phyloP scores from a whole-genome alignment of 1,284 basidiomycete genomes.

The Lignosus rhinocerotis region DNA sequence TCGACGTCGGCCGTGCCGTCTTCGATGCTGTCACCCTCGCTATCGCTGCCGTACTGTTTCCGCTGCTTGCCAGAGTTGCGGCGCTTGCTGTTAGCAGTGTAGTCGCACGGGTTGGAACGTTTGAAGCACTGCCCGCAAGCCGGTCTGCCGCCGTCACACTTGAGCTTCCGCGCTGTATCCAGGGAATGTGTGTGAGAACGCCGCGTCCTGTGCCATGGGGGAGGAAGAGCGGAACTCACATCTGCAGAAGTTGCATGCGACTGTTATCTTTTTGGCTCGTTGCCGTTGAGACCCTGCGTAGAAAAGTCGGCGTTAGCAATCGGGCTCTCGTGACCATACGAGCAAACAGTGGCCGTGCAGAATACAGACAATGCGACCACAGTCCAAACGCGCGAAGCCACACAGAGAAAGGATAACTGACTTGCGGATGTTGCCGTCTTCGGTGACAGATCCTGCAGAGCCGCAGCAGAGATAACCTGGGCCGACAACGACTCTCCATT shows the following conservation, averaged over 20 bases:
- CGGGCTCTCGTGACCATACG: neutral
- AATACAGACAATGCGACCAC: slow-evolving; percentile 10
- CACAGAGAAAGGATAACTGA: slow-evolving; percentile 23
- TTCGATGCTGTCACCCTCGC: slow-evolving; percentile 58
- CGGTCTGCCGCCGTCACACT: slow-evolving; percentile 79
- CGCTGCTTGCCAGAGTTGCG: slow-evolving; percentile 54
- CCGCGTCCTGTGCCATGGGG: slow-evolving; percentile 3
- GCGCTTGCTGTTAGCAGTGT: slow-evolving; percentile 73
- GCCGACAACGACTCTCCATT: slow-evolving; percentile 28
- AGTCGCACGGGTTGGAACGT: slow-evolving; percentile 73
- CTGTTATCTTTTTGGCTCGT: slow-evolving; percentile 77
- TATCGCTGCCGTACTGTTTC: slow-evolving; percentile 61
- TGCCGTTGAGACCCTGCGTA: slow-evolving; percentile 45
- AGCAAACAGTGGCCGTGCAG: neutral
- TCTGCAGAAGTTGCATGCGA: slow-evolving; percentile 84
- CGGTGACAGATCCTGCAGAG: slow-evolving; percentile 34
- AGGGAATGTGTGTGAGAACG: slow-evolving; percentile 15
- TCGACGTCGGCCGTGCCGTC: slow-evolving; percentile 44
- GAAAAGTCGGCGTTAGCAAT: slow-evolving; percentile 15
- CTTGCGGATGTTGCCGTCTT: slow-evolving; percentile 33
- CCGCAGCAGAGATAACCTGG: slow-evolving; percentile 21
- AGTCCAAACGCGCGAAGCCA: slow-evolving; percentile 10
- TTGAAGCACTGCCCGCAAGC: slow-evolving; percentile 79
- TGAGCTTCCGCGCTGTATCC: slow-evolving; percentile 70
- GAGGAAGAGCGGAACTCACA: slow-evolving; percentile 49